Evolutionary conservation across 306 rosid genomes (phyloP).

Genomic region (Lathyrus sativus): DNA sequence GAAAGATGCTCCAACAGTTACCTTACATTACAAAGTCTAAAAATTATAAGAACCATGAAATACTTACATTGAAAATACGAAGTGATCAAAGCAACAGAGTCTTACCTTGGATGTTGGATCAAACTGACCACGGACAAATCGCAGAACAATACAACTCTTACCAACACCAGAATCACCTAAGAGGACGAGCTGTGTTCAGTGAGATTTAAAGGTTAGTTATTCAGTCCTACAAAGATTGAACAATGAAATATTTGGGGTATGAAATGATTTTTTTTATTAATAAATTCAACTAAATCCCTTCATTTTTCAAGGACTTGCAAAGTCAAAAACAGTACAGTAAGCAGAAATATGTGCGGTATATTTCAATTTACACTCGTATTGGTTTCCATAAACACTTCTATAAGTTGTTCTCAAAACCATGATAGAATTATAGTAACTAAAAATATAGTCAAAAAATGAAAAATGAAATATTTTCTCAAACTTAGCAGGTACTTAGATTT

Average conservation of each 20-base stretch:
- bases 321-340: no score
- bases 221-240: slow-evolving; percentile 22
- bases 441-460: no score
- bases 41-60: slow-evolving; percentile 33
- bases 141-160: slow-evolving; percentile 97
- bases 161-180: slow-evolving; percentile 99
- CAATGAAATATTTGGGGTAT: slow-evolving; percentile 14
- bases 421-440: no score
- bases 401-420: no score
- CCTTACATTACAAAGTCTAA: slow-evolving; percentile 61
- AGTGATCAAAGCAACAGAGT: slow-evolving; percentile 28
- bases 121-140: slow-evolving; percentile 98
- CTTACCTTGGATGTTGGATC: slow-evolving; percentile 97
- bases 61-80: slow-evolving; percentile 6
- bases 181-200: slow-evolving; percentile 78
- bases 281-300: neutral
- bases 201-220: slow-evolving; percentile 39
- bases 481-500: no score
- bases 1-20: slow-evolving; percentile 99
- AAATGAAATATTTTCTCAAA: no score
- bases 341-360: no score
- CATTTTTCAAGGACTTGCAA: neutral
- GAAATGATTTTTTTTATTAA: slow-evolving; percentile 12
- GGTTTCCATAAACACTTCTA: no score
- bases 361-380: no score